phyloP scores from a whole-genome alignment of 257 asterid genomes.

The Cynanchum wilfordii region DNA sequence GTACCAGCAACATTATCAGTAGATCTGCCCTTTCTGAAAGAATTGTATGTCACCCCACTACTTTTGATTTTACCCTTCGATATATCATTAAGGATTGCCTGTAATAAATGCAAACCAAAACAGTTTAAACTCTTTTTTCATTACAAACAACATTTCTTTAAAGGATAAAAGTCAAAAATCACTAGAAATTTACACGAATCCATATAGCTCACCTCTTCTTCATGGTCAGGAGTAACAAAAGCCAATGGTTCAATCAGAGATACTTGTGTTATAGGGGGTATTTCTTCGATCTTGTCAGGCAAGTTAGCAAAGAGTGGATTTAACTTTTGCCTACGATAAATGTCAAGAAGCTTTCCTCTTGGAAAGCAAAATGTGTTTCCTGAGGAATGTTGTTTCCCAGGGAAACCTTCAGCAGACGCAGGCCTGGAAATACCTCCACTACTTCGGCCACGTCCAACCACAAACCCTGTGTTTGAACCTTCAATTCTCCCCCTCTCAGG shows the following conservation, averaged over 20 bases:
- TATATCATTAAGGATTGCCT: slow-evolving; percentile 67
- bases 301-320: slow-evolving; percentile 37
- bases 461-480: slow-evolving; percentile 71
- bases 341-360: slow-evolving; percentile 89
- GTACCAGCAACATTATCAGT: slow-evolving; percentile 59
- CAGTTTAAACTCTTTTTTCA: slow-evolving; percentile 17
- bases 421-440: slow-evolving; percentile 40
- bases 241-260: slow-evolving; percentile 66
- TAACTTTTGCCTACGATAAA: slow-evolving; percentile 66
- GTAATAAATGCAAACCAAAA: slow-evolving; percentile 17
- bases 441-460: slow-evolving; percentile 88
- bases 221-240: slow-evolving; percentile 77
- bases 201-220: slow-evolving; percentile 63
- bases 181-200: background rate
- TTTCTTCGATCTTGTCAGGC: slow-evolving; percentile 68
- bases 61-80: slow-evolving; percentile 66
- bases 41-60: slow-evolving; percentile 58
- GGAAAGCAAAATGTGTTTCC: slow-evolving; percentile 55
- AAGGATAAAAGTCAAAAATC: background rate
- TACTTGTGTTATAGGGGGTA: slow-evolving; percentile 49
- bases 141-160: background rate
- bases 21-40: slow-evolving; percentile 52
- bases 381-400: slow-evolving; percentile 41
- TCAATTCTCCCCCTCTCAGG: slow-evolving; percentile 71
- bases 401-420: slow-evolving; percentile 41